A percentile compares a stretch with the other conserved stretches of the same genome.
These are phyloP conservation scores for Scheffersomyces illinoinensis DNA, from an alignment of 1,139 yeast genomes.

Conservation along the genomic window DNA sequence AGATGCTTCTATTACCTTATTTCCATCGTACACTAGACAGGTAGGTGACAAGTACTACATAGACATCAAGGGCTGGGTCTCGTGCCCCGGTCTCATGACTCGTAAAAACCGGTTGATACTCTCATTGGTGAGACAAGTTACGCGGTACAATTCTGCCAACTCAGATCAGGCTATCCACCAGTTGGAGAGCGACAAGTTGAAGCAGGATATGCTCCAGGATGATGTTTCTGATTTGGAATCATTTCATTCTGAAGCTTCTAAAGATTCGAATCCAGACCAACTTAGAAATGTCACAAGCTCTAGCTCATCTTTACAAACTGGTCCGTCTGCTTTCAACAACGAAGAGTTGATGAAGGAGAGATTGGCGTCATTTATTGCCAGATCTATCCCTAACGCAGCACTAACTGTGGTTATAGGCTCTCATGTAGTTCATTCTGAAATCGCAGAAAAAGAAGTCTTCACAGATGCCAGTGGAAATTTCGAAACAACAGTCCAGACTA, in stretches of 20 bases:
- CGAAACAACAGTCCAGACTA: conserved; percentile 46
- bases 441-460: conserved; percentile 26
- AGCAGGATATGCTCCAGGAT: conserved; percentile 26
- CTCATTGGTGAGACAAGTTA: conserved; percentile 69
- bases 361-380: conserved; percentile 59
- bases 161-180: conserved; percentile 28
- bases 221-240: conserved; percentile 11
- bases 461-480: conserved; percentile 68
- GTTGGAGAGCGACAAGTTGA: conserved; percentile 30
- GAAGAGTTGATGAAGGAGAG: conserved; percentile 54
- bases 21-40: conserved; percentile 65
- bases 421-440: conserved; percentile 2
- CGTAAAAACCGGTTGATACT: conserved; percentile 70
- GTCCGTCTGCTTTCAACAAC: conserved; percentile 3
- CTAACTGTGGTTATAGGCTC: conserved; percentile 56
- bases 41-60: conserved; percentile 44
- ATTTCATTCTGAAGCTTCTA: conserved; percentile 5
- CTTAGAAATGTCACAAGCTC: not conserved
- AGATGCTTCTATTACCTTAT: conserved; percentile 43
- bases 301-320: conserved; percentile 10
- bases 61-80: conserved; percentile 73
- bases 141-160: conserved; percentile 39
- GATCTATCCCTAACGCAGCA: conserved; percentile 55
- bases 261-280: conserved; percentile 4
- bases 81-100: conserved; percentile 67